phyloP scores from a whole-genome alignment of 768 basidiomycete species.

The Lactifluus subvellereus region DNA sequence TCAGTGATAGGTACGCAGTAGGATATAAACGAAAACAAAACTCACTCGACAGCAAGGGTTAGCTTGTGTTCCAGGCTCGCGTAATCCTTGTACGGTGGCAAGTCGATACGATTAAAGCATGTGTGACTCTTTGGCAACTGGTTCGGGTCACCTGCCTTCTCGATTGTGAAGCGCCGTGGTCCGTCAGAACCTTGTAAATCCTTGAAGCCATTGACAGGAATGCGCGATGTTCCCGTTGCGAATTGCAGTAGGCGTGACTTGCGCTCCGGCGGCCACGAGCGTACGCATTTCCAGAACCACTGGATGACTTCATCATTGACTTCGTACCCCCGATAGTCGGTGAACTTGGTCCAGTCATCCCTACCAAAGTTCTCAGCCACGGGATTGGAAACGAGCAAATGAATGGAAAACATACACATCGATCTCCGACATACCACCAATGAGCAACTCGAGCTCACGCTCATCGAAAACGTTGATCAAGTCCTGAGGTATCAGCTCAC shows the following conservation, averaged over 20 bases:
- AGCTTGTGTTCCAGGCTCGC: constrained; percentile 92
- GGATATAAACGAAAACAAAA: constrained; percentile 27
- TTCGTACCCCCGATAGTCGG: constrained; percentile 96
- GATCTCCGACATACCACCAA: constrained; percentile 99
- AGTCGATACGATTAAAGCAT: constrained; percentile 94
- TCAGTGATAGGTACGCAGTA: constrained; percentile 5
- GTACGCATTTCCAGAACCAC: constrained; percentile 99
- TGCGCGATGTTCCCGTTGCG: constrained; percentile 93
- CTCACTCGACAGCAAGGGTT: constrained; percentile 89
- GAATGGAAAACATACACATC: constrained; percentile 70
- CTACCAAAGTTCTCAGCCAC: constrained; percentile 33
- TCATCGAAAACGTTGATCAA: constrained; percentile 98
- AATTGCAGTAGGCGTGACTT: constrained; percentile 96
- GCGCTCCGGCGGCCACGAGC: constrained; percentile 96
- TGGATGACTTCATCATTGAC: constrained; percentile 94
- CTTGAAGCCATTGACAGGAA: constrained; percentile 98
- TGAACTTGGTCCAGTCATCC: constrained; percentile 99
- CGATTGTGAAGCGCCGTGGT: constrained; percentile 94
- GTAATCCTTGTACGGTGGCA: constrained; percentile 98
- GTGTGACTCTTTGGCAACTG: constrained; percentile 95
- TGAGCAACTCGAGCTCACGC: constrained; percentile 91
- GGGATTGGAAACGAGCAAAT: not conserved
- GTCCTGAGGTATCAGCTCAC: constrained; percentile 97
- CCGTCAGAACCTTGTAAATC: constrained; percentile 98
- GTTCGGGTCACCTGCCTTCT: constrained; percentile 95